Evolutionary conservation across 805 yeast species (phyloP).

Genomic region (Metschnikowia baotianmanensis): DNA sequence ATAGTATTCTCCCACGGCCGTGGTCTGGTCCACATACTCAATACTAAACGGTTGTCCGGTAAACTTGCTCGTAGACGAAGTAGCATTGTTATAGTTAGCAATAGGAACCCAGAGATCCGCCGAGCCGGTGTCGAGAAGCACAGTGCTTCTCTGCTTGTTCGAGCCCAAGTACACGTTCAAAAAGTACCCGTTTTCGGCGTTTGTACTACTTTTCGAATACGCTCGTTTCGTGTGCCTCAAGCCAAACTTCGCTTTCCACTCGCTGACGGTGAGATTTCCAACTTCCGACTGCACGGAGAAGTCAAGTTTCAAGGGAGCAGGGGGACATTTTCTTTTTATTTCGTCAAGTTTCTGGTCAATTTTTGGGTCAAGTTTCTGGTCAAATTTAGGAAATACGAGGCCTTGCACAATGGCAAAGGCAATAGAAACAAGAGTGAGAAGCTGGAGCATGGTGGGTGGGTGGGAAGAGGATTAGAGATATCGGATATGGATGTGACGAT

Average conservation of each 20-base stretch:
- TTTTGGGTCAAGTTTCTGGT: too few relatives aligned
- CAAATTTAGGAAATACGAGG: slow-evolving; percentile 3
- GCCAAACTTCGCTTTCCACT: neutral
- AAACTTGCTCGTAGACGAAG: slow-evolving; percentile 4
- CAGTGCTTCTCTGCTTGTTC: slow-evolving; percentile 25
- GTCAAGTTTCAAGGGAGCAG: slow-evolving; percentile 12
- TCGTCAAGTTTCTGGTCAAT: too few relatives aligned
- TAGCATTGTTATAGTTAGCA: slow-evolving; percentile 4
- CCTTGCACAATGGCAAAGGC: slow-evolving; percentile 6
- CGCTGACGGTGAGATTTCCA: slow-evolving; percentile 2
- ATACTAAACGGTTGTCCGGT: slow-evolving; percentile 10
- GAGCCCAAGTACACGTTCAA: slow-evolving; percentile 25
- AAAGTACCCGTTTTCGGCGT: slow-evolving; percentile 10
- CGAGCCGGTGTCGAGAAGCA: slow-evolving; percentile 41
- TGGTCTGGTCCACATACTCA: slow-evolving; percentile 10
- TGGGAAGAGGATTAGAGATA: too few relatives aligned
- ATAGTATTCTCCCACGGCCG: slow-evolving; percentile 12
- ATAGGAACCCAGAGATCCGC: slow-evolving; percentile 39
- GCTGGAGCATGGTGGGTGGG: slow-evolving; percentile 5
- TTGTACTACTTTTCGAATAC: slow-evolving; percentile 6
- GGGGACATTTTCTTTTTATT: neutral
- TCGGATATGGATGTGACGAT: too few relatives aligned
- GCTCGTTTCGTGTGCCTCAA: neutral
- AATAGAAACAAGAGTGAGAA: slow-evolving; percentile 5
- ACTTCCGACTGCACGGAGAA: slow-evolving; percentile 7